Evolutionary conservation across 2,329 filamentous ascomycete genomes (phyloP).

Genomic region (Stachybotrys chartarum): DNA sequence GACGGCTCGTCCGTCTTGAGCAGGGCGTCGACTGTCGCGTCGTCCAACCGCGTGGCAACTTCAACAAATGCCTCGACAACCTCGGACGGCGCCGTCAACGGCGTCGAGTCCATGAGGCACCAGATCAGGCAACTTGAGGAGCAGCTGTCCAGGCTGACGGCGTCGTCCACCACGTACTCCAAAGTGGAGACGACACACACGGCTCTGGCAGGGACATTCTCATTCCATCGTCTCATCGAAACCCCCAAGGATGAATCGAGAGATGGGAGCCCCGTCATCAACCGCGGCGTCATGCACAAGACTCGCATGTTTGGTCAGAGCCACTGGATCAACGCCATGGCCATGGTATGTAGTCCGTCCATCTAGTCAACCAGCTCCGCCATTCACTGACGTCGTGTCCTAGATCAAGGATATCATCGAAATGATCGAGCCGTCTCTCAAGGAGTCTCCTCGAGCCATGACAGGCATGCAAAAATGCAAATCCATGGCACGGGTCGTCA

Average conservation of each 20-base stretch:
- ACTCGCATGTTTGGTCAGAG: constrained; percentile 42
- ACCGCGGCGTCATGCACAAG: constrained; percentile 44
- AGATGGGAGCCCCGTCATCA: constrained; percentile 19
- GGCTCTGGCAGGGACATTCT: neutral
- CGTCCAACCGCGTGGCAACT: neutral
- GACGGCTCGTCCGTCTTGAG: neutral
- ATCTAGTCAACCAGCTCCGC: neutral
- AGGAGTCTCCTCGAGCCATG: constrained; percentile 1
- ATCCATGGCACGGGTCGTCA: constrained; percentile 30
- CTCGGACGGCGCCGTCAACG: constrained; percentile 4
- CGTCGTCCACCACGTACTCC: neutral
- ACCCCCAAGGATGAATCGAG: too few species aligned
- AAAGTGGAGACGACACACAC: neutral
- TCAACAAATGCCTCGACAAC: neutral
- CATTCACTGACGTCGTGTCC: neutral
- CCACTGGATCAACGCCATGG: constrained; percentile 41
- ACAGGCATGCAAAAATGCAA: constrained; percentile 30
- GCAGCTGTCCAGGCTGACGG: neutral
- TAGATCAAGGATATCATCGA: constrained; percentile 2
- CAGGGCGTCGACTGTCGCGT: neutral
- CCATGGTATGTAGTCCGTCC: constrained; percentile 26
- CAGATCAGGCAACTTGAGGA: constrained; percentile 29
- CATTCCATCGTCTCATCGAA: neutral
- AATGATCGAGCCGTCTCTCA: constrained; percentile 20
- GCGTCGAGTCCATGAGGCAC: constrained; percentile 3